These are phyloP conservation scores for Gentiana macrophylla DNA, from an alignment of 257 asterid genomes.

Conservation along the genomic window DNA sequence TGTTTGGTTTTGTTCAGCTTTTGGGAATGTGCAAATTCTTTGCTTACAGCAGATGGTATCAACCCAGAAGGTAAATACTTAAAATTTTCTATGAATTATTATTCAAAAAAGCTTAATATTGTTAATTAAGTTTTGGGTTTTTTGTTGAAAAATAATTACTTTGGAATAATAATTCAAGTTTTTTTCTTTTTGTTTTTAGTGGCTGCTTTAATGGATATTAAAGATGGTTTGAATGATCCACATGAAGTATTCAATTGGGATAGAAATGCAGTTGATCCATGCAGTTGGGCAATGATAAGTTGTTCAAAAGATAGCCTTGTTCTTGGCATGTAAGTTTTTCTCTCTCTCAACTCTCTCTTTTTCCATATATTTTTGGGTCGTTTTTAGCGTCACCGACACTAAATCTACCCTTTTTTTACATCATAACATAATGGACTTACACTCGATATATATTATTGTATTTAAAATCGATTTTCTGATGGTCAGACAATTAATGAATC, in stretches of 20 bases:
- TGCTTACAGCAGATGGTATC: conserved; percentile 81
- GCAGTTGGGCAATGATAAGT: conserved; percentile 76
- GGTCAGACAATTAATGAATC: no score
- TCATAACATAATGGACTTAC: no score
- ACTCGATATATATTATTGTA: no score
- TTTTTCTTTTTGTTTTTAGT: conserved; percentile 26
- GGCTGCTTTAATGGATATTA: conserved; percentile 76
- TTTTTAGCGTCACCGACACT: no score
- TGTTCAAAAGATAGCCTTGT: conserved; percentile 59
- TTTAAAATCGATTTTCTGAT: no score
- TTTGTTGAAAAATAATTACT: neutral
- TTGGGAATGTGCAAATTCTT: conserved; percentile 37
- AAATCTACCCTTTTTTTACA: no score
- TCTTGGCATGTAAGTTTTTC: conserved; percentile 47
- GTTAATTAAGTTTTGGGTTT: no score
- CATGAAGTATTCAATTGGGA: conserved; percentile 74
- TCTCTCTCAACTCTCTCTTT: no score
- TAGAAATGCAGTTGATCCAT: conserved; percentile 79
- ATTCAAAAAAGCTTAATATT: no score
- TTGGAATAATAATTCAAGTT: neutral
- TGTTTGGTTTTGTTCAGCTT: conserved; percentile 27
- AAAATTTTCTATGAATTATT: no score
- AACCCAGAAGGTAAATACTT: conserved; percentile 66
- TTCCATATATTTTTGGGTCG: no score
- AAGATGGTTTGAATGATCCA: conserved; percentile 54